Evolutionary conservation across 176 grass and related monocot genomes (phyloP).

Genomic region (Musa beccarii): DNA sequence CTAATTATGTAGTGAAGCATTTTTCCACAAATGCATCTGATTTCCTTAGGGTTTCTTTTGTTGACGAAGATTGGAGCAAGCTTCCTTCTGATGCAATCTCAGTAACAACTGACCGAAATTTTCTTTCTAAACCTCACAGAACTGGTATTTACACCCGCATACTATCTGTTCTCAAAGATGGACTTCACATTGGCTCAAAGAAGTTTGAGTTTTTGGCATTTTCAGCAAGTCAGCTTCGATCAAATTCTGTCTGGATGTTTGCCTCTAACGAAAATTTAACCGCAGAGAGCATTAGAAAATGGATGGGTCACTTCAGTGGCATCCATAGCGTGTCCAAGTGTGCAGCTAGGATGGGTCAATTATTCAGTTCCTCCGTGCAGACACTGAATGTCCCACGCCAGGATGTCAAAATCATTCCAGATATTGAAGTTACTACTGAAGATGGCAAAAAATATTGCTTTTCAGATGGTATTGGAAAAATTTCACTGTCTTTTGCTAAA

Average conservation of each 20-base stretch:
- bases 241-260: slow-evolving; percentile 99
- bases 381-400: slow-evolving; percentile 36
- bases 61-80: slow-evolving; percentile 95
- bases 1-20: slow-evolving; percentile 82
- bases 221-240: slow-evolving; percentile 92
- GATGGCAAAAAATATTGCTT: slow-evolving; percentile 68
- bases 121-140: slow-evolving; percentile 59
- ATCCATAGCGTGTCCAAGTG: slow-evolving; percentile 87
- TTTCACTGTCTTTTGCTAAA: slow-evolving; percentile 53
- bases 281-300: slow-evolving; percentile 66
- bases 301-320: slow-evolving; percentile 77
- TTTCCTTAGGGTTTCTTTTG: slow-evolving; percentile 90
- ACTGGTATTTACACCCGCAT: slow-evolving; percentile 69
- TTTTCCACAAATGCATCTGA: slow-evolving; percentile 61
- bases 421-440: slow-evolving; percentile 71
- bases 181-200: slow-evolving; percentile 63
- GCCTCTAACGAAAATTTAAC: slow-evolving; percentile 63
- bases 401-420: slow-evolving; percentile 58
- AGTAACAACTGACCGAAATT: slow-evolving; percentile 42
- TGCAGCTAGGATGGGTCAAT: slow-evolving; percentile 94
- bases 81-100: slow-evolving; percentile 70
- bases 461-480: slow-evolving; percentile 93
- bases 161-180: slow-evolving; percentile 70
- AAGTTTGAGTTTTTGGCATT: slow-evolving; percentile 95
- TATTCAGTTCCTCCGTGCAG: slow-evolving; percentile 84